phyloP scores from a whole-genome alignment of 2,329 filamentous ascomycete genomes.

The Colletotrichum tropicicola region DNA sequence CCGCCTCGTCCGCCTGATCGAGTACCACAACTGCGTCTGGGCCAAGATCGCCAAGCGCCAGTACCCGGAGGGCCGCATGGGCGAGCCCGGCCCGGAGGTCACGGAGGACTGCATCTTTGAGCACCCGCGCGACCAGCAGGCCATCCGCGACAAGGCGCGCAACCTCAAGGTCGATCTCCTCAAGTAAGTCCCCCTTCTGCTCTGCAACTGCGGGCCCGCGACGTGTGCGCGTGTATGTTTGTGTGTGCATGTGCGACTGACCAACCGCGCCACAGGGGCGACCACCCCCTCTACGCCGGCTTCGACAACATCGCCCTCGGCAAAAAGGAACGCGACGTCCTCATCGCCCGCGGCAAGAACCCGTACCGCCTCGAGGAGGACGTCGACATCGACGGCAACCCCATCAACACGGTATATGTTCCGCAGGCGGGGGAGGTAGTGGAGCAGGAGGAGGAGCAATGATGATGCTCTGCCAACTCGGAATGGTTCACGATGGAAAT shows the following conservation, averaged over 20 bases:
- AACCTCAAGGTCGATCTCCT: conserved; percentile 64
- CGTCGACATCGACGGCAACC: conserved; percentile 46
- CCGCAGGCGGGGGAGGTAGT: not conserved
- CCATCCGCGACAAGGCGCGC: conserved; percentile 66
- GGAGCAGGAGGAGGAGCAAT: not conserved
- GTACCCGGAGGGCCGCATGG: conserved; percentile 23
- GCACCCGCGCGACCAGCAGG: conserved; percentile 59
- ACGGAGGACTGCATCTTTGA: conserved; percentile 48
- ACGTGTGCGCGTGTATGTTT: not conserved
- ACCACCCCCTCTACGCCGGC: conserved; percentile 52
- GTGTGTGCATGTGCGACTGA: not conserved
- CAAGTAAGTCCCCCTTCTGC: conserved; percentile 44
- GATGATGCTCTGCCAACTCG: too few relatives aligned
- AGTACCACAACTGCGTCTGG: conserved; percentile 48
- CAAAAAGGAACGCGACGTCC: conserved; percentile 55
- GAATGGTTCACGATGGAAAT: not conserved
- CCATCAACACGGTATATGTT: conserved; percentile 45
- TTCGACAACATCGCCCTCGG: conserved; percentile 62
- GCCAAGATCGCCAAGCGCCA: conserved; percentile 39
- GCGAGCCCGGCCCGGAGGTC: not conserved
- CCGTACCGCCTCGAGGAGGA: conserved; percentile 56
- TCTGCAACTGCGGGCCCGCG: too few relatives aligned
- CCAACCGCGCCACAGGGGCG: conserved; percentile 39
- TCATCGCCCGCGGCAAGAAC: conserved; percentile 56
- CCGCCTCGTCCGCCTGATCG: conserved; percentile 52